Evolutionary conservation across 345 rosid species (phyloP).

Genomic region (Salix exigua): DNA sequence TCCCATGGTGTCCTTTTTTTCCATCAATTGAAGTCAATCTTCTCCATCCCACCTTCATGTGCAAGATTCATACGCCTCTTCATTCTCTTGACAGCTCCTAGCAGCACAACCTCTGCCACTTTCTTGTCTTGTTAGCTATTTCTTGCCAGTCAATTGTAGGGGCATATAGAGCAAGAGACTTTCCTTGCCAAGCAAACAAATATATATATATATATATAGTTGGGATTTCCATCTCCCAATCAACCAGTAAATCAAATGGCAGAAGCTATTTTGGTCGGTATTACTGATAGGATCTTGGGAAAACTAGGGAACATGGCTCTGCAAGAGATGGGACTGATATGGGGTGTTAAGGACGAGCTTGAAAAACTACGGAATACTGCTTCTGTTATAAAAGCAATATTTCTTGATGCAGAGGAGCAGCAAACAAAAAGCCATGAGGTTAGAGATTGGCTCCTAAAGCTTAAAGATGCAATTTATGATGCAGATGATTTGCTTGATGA

Average conservation of each 20-base stretch:
- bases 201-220: neutral
- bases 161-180: no score
- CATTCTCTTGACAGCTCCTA: no score
- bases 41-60: no score
- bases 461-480: slow-evolving; percentile 16
- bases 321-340: neutral
- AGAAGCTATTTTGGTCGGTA: slow-evolving; percentile 4
- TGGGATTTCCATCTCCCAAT: neutral
- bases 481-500: slow-evolving; percentile 12
- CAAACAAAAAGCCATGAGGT: slow-evolving; percentile 13
- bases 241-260: neutral
- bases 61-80: no score
- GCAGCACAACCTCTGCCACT: no score
- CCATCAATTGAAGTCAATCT: no score
- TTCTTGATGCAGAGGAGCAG: slow-evolving; percentile 16
- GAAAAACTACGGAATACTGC: slow-evolving; percentile 4
- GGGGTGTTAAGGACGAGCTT: slow-evolving; percentile 6
- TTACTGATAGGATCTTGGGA: neutral
- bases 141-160: no score
- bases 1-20: no score
- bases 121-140: no score
- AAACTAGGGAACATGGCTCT: slow-evolving; percentile 1
- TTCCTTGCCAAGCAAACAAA: no score
- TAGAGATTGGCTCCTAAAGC: slow-evolving; percentile 10
- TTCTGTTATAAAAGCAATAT: slow-evolving; percentile 14